Percentiles rank a stretch among this genome's conserved stretches.
phyloP scores from a whole-genome alignment of 164 flowering plant genomes.

The Vitis vinifera region DNA sequence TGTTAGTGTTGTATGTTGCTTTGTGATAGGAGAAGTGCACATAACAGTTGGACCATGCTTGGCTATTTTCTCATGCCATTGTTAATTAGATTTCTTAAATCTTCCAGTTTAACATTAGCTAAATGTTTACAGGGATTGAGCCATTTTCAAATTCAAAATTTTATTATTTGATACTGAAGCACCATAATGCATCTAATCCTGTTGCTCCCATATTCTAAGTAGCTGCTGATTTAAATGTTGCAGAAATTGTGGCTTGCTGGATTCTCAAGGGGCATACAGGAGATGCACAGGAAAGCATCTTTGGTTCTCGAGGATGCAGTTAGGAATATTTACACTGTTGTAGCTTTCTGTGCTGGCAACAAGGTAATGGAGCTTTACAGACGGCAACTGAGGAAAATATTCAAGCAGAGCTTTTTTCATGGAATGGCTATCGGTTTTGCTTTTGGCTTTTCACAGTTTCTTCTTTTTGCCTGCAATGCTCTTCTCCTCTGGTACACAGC shows the following conservation, averaged over 20 bases:
- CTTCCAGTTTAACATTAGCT: too few relatives aligned
- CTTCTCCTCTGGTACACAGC: constrained; percentile 96
- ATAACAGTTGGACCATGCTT: too few relatives aligned
- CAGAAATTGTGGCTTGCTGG: constrained; percentile 99
- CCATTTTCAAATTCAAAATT: not conserved
- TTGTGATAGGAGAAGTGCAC: too few relatives aligned
- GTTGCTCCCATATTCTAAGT: constrained; percentile 3
- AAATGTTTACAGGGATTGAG: not conserved
- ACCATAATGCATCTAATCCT: not conserved
- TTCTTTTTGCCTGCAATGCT: constrained; percentile 94
- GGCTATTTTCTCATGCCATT: too few relatives aligned
- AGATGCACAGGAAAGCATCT: constrained; percentile 96
- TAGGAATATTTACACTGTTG: constrained; percentile 95
- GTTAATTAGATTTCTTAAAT: too few relatives aligned
- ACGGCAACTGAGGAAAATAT: constrained; percentile 63
- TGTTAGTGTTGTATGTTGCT: too few relatives aligned
- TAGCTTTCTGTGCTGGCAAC: constrained; percentile 95
- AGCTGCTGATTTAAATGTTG: constrained; percentile 17
- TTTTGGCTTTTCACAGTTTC: constrained; percentile 97
- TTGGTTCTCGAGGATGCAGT: constrained; percentile 98
- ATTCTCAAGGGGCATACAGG: constrained; percentile 95
- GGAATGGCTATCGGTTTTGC: constrained; percentile 93
- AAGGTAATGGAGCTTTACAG: constrained; percentile 96
- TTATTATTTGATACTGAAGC: not conserved
- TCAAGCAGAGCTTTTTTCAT: constrained; percentile 79